A percentile compares a stretch with the other conserved stretches of the same genome.
These are phyloP conservation scores for Phytopythium oedochilum DNA, from an alignment of 352 stramenopile genomes.

Conservation along the genomic window DNA sequence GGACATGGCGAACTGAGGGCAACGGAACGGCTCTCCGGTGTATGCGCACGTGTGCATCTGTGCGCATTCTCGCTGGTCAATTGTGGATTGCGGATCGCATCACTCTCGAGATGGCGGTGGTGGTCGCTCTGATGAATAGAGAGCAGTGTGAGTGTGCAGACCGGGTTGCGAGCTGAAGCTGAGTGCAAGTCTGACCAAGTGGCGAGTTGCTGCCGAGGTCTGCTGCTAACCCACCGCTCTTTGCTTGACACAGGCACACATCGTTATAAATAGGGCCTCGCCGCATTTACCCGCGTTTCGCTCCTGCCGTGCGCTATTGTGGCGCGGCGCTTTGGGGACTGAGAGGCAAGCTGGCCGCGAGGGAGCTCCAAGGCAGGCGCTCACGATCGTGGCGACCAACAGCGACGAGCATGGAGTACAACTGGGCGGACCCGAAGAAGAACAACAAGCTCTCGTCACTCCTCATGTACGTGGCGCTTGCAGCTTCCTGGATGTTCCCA, in stretches of 20 bases:
- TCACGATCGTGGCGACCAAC: neutral
- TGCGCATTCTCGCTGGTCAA: neutral
- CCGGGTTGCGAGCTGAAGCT: neutral
- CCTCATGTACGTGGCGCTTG: constrained; percentile 56
- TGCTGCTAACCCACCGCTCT: no score
- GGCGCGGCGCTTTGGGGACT: no score
- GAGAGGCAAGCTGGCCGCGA: neutral
- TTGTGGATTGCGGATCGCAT: neutral
- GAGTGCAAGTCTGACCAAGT: no score
- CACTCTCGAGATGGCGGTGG: neutral
- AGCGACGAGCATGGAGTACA: constrained; percentile 55
- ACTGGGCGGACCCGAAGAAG: constrained; percentile 80
- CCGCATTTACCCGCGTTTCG: no score
- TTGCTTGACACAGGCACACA: no score
- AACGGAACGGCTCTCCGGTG: neutral
- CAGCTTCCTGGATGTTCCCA: neutral
- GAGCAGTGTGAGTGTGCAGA: neutral
- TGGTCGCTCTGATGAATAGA: neutral
- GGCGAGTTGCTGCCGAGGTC: neutral
- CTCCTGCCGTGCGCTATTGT: no score
- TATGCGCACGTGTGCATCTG: no score
- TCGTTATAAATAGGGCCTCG: neutral
- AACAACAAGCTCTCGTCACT: constrained; percentile 63
- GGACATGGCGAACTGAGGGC: neutral
- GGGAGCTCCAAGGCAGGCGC: no score